Conservation (phyloP, 805 yeast species). For the Schwanniomyces pseudopolymorphus region DNA sequence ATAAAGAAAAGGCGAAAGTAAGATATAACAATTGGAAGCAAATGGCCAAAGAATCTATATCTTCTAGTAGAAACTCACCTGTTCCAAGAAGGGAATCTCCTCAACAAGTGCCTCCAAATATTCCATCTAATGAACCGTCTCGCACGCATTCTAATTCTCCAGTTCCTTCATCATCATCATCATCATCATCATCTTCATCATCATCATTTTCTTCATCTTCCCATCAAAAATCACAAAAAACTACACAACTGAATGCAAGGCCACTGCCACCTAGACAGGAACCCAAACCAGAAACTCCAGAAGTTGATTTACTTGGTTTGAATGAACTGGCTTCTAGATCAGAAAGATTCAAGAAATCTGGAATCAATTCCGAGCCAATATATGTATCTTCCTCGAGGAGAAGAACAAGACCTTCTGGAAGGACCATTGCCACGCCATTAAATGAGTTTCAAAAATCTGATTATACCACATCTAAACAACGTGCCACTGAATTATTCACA, state of each 20-base stretch:
- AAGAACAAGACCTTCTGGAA: conserved; percentile 10
- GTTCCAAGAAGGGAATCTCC: neutral
- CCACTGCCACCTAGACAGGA: too few species aligned
- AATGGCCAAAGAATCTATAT: conserved; percentile 11
- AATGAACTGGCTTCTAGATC: conserved; percentile 12
- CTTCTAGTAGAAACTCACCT: conserved; percentile 6
- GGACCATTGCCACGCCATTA: conserved; percentile 17
- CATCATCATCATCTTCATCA: too few species aligned
- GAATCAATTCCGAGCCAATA: conserved; percentile 12
- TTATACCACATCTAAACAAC: conserved; percentile 48
- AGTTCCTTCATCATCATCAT: too few species aligned
- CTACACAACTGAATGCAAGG: neutral
- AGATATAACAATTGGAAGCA: conserved; percentile 18
- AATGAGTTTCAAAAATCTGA: conserved; percentile 41
- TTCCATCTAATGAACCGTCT: neutral
- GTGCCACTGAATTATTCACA: conserved; percentile 64
- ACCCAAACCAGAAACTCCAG: conserved; percentile 9
- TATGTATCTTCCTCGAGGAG: conserved; percentile 27
- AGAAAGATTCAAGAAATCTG: conserved; percentile 23
- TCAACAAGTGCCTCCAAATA: neutral
- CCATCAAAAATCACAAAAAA: neutral
- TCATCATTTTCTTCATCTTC: neutral
- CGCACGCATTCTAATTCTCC: neutral
- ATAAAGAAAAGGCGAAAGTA: conserved; percentile 31
- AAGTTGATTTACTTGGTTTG: conserved; percentile 31